These are phyloP conservation scores for Saccharomycopsis fodiens DNA, from an alignment of 805 yeast genomes.

Conservation along the genomic window DNA sequence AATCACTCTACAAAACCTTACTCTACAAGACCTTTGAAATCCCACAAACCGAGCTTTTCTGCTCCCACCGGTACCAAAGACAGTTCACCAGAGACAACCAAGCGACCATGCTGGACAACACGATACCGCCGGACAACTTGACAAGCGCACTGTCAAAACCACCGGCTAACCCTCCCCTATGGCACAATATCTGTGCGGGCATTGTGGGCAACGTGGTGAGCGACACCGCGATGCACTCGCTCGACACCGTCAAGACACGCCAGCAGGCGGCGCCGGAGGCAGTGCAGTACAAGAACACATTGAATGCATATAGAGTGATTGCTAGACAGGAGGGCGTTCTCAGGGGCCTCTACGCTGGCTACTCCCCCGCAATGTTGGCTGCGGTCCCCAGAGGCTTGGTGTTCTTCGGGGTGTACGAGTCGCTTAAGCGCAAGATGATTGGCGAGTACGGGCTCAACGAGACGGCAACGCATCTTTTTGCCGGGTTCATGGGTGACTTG, in stretches of 20 bases:
- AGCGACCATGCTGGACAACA: no score
- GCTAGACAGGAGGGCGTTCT: slow-evolving; percentile 74
- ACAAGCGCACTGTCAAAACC: no score
- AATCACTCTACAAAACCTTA: no score
- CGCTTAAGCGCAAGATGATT: slow-evolving; percentile 62
- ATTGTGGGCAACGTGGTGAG: slow-evolving; percentile 93
- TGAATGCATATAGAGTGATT: slow-evolving; percentile 68
- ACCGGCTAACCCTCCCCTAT: slow-evolving; percentile 35
- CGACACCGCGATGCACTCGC: slow-evolving; percentile 87
- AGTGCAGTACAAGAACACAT: slow-evolving; percentile 62
- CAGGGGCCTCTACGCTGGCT: slow-evolving; percentile 88
- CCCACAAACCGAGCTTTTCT: no score
- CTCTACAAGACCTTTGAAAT: no score
- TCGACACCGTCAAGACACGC: slow-evolving; percentile 94
- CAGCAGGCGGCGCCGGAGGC: slow-evolving; percentile 87
- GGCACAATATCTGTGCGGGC: slow-evolving; percentile 74
- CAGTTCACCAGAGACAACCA: no score
- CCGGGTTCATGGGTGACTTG: slow-evolving; percentile 89
- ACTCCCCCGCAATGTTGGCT: slow-evolving; percentile 85
- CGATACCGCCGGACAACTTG: no score
- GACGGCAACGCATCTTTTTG: slow-evolving; percentile 67
- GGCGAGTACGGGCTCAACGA: slow-evolving; percentile 60
- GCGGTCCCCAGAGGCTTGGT: slow-evolving; percentile 90
- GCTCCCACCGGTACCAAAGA: no score
- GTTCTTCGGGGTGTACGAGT: slow-evolving; percentile 88